Base-by-base conservation (phyloP, 306 rosid species). In the Gastrolobium villosum region DNA sequence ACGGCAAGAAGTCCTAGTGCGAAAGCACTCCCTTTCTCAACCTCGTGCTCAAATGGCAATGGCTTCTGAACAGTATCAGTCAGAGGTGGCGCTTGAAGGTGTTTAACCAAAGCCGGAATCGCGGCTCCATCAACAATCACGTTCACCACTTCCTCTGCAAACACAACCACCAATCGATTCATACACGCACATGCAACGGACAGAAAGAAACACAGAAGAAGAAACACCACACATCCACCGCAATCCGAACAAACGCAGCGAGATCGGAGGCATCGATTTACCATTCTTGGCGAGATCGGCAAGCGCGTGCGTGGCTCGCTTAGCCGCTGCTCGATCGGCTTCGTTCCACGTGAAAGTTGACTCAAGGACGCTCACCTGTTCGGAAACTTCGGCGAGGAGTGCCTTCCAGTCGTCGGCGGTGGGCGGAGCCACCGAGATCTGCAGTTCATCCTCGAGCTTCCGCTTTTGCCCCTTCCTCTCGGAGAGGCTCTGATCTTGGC, bases 271-370 rank as follows among this genome's bases (percentile, higher is more conserved):
- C 40, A 37, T 64, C 5, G 64, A 66, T 31, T 74, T 85, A 95
- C 99, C 99, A 56, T 91, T 95, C 80, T 95, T 95, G 26, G 98
- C 98, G 63, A 95, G 97, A 85, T 95, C 99, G 81, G 99, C 94
- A 65, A 95, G 98, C 77, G 91, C 94, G 68, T 95, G 98, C 72
- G 99, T 93, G 77, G 99, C 96, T 44, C 98, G 97, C 86, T 93
- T 95, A 14, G 98, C 96, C 7, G 94, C 87, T 6, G 93, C 91
- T 63, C 99, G 90, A 79, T 95, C 99, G 63, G 92, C 20, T 64
- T 95, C 99, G 28, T 56, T 87, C 96, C 98, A 87, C 40, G 99
- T 89, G 85, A 88, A 93, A 65, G 90, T 48, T 10, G 93, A 85
- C 83, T 88, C 77, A 78, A 95, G 98, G 65, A 95, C 68, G 45